These are phyloP conservation scores for Oryza glumipatula DNA, from an alignment of 176 grass and related monocot species.

Conservation along the genomic window DNA sequence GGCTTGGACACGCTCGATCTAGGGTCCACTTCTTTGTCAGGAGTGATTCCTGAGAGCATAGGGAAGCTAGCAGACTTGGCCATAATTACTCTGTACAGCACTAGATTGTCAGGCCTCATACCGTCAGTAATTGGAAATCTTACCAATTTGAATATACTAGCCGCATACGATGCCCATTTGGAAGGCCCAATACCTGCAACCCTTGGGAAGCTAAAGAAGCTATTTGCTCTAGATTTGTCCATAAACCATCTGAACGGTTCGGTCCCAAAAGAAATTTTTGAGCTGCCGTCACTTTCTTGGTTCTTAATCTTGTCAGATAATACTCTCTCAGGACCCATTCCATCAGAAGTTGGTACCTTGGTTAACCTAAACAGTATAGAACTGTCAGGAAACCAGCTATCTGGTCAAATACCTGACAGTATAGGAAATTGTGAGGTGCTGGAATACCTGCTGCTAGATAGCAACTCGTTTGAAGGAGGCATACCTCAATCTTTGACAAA, in stretches of 20 bases:
- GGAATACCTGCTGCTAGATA: conserved; percentile 5
- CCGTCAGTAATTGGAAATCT: conserved; percentile 24
- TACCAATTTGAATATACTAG: not conserved
- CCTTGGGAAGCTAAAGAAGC: not conserved
- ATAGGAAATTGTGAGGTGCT: conserved; percentile 29
- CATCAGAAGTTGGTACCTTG: conserved; percentile 10
- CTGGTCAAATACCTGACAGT: conserved; percentile 29
- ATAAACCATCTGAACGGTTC: not conserved
- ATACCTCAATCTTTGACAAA: conserved; percentile 34
- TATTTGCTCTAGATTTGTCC: conserved; percentile 6
- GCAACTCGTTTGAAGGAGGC: conserved; percentile 21
- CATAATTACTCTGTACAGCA: not conserved
- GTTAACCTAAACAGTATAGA: not conserved
- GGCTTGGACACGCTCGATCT: not conserved
- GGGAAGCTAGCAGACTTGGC: conserved; percentile 13
- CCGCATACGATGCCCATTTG: not conserved
- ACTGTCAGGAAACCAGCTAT: conserved; percentile 44
- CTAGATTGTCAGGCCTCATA: conserved; percentile 24
- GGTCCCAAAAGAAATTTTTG: conserved; percentile 6
- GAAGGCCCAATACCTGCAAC: conserved; percentile 33
- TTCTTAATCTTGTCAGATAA: not conserved
- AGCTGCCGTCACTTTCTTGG: not conserved
- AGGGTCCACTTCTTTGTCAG: not conserved
- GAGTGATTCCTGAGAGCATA: conserved; percentile 24
- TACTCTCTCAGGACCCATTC: not conserved